These are phyloP conservation scores for Pilatotrama ljubarskyi DNA, from an alignment of 768 basidiomycete genomes.

Conservation along the genomic window DNA sequence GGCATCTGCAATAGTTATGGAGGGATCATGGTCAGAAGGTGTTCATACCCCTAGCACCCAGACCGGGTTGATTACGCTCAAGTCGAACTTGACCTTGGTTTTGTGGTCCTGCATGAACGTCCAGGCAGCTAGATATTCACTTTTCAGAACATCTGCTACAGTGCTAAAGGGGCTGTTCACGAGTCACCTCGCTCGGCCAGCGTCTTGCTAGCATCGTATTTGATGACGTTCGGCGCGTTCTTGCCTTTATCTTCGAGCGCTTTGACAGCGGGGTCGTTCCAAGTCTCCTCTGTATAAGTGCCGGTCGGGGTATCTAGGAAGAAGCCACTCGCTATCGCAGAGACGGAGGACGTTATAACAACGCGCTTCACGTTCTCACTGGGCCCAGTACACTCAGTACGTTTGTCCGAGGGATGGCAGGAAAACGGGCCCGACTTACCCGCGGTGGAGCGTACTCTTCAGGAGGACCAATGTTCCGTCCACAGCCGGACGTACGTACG, in stretches of 20 bases:
- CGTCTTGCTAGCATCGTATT: constrained; percentile 59
- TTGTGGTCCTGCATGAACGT: constrained; percentile 46
- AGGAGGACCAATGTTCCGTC: constrained; percentile 67
- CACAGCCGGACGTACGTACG: constrained; percentile 69
- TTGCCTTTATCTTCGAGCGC: constrained; percentile 50
- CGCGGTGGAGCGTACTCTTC: constrained; percentile 58
- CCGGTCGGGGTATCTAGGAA: constrained; percentile 44
- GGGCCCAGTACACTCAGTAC: too few species aligned
- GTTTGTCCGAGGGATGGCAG: neutral
- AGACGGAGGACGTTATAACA: constrained; percentile 58
- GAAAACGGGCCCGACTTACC: constrained; percentile 42
- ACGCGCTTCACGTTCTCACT: constrained; percentile 51
- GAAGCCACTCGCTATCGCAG: constrained; percentile 35
- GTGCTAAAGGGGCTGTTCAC: too few species aligned
- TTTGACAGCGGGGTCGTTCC: constrained; percentile 53
- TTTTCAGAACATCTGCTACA: too few species aligned
- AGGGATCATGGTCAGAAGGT: neutral
- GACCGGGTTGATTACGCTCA: constrained; percentile 53
- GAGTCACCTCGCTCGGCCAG: constrained; percentile 49
- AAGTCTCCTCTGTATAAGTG: too few species aligned
- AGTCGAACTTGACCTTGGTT: constrained; percentile 28
- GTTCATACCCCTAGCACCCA: constrained; percentile 27
- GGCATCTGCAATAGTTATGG: too few species aligned
- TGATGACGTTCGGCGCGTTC: constrained; percentile 37
- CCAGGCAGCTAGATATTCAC: constrained; percentile 50